Percentiles rank a stretch among this genome's conserved stretches.
phyloP scores from a whole-genome alignment of 2,329 filamentous ascomycete species.

The Arthrinium phaeospermum region DNA sequence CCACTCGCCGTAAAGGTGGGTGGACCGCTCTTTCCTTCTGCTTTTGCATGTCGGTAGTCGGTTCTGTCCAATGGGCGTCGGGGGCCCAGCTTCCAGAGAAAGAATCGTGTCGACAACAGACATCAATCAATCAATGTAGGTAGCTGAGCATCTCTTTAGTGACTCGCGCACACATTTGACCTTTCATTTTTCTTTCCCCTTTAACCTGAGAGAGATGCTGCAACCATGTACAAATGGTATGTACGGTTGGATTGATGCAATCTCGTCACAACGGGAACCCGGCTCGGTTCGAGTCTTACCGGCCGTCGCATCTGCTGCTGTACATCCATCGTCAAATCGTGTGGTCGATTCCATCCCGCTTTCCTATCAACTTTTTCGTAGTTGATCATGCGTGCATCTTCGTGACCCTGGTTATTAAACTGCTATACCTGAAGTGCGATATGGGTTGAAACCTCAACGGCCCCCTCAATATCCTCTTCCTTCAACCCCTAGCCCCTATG shows the following conservation, averaged over 20 bases:
- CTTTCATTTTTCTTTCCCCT: neutral
- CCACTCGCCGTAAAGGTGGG: constrained; percentile 14
- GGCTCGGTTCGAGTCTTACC: constrained; percentile 15
- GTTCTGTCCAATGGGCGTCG: constrained; percentile 7
- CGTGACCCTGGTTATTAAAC: neutral
- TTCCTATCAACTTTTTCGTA: neutral
- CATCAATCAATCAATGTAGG: neutral
- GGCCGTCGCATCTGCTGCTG: neutral
- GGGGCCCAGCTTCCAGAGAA: neutral
- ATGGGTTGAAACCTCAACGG: constrained; percentile 3
- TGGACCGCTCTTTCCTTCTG: neutral
- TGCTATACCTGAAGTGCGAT: neutral
- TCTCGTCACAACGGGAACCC: constrained; percentile 14
- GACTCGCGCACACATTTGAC: neutral
- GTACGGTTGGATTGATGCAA: constrained; percentile 3
- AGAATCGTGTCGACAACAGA: neutral
- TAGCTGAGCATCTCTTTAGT: neutral
- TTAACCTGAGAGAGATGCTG: neutral
- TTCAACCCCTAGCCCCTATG: constrained; percentile 2
- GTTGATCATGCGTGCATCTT: neutral
- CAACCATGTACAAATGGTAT: neutral
- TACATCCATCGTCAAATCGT: neutral
- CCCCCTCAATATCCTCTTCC: constrained; percentile 7
- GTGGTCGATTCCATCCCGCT: neutral
- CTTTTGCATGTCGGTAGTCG: constrained; percentile 18